These are phyloP conservation scores for Marasmius tenuissimus DNA, from an alignment of 1,284 basidiomycete species.

Conservation along the genomic window DNA sequence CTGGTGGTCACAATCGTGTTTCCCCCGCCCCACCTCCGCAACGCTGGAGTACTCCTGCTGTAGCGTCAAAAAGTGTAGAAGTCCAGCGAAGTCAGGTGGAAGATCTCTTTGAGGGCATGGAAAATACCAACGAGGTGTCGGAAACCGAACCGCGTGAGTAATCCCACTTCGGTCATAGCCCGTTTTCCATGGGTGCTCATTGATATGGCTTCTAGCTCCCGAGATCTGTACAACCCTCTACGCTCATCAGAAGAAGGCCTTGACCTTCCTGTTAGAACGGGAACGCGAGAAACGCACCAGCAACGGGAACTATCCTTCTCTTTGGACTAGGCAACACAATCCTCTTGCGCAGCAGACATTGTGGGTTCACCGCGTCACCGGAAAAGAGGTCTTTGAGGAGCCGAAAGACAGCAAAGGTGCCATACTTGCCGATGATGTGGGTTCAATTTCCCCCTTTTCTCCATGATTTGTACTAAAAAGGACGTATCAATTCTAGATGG, in stretches of 20 bases:
- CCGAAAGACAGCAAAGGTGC: constrained; percentile 85
- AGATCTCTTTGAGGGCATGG: constrained; percentile 87
- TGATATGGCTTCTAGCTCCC: constrained; percentile 47
- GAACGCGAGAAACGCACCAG: constrained; percentile 69
- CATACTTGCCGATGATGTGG: constrained; percentile 91
- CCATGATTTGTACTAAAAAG: constrained; percentile 13
- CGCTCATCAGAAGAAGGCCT: constrained; percentile 97
- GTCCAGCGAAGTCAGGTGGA: constrained; percentile 93
- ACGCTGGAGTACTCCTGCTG: constrained; percentile 62
- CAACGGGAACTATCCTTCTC: constrained; percentile 62
- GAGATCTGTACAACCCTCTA: constrained; percentile 90
- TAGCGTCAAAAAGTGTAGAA: constrained; percentile 81
- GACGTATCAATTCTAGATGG: constrained; percentile 66
- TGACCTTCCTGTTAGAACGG: constrained; percentile 94
- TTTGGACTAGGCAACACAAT: constrained; percentile 73
- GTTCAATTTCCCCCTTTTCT: constrained; percentile 30
- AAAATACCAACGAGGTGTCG: constrained; percentile 81
- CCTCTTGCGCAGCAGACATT: constrained; percentile 45
- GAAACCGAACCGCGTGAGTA: constrained; percentile 82
- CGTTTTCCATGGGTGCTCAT: constrained; percentile 9
- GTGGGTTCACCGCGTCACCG: constrained; percentile 88
- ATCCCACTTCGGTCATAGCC: constrained; percentile 6
- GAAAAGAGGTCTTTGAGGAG: constrained; percentile 66
- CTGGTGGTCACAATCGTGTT: constrained; percentile 59
- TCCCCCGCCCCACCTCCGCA: constrained; percentile 31